Conservation (phyloP, 306 rosid species). For the Sechiopsis laciniata region DNA sequence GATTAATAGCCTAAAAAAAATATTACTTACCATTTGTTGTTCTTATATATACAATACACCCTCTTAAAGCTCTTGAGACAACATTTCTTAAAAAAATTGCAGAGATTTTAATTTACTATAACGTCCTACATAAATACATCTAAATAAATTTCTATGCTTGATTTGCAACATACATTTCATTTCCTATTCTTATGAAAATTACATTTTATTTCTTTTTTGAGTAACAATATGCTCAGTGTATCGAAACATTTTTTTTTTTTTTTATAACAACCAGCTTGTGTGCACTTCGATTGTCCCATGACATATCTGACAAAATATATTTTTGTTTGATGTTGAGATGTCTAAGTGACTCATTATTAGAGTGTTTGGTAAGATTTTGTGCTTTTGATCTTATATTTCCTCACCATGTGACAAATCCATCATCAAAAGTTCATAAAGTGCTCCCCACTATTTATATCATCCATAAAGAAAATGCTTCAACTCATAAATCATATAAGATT, state of each 20-base stretch:
- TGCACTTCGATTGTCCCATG: too few relatives aligned
- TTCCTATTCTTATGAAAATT: too few relatives aligned
- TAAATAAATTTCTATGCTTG: neutral
- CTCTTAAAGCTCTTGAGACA: neutral
- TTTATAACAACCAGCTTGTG: too few relatives aligned
- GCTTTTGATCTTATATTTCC: neutral
- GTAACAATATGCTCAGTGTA: neutral
- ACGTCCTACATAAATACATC: neutral
- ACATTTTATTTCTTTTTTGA: neutral
- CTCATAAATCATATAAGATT: neutral
- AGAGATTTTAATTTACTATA: too few relatives aligned
- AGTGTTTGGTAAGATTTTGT: slow-evolving; percentile 2
- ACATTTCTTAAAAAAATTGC: too few relatives aligned
- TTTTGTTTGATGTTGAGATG: neutral
- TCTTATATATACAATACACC: too few relatives aligned
- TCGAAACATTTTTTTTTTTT: too few relatives aligned
- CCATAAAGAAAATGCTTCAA: neutral
- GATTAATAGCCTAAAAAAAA: too few relatives aligned
- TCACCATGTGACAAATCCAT: neutral
- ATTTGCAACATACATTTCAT: neutral
- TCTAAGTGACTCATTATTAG: neutral
- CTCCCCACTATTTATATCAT: neutral
- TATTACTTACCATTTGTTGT: too few relatives aligned
- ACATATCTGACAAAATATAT: too few relatives aligned
- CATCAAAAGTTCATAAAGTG: neutral